Conservation (phyloP, 2,329 filamentous ascomycete genomes). For the Fusarium mangiferae region DNA sequence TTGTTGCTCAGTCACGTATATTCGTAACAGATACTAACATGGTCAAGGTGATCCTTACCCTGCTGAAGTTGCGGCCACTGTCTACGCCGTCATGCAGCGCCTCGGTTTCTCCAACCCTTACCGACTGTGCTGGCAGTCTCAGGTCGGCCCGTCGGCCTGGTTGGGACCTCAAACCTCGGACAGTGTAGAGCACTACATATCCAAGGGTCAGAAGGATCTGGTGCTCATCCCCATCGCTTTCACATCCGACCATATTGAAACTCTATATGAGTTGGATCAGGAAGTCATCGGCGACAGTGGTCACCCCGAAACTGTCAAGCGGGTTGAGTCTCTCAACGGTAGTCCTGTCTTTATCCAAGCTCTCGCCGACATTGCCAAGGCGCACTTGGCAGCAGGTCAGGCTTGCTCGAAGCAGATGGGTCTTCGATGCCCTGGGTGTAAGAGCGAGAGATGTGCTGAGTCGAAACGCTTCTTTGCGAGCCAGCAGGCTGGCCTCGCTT, state of each 20-base stretch:
- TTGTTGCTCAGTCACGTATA: constrained; percentile 19
- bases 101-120: constrained; percentile 91
- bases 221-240: constrained; percentile 95
- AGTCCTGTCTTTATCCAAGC: constrained; percentile 90
- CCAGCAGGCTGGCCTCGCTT: constrained; percentile 47
- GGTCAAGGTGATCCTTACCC: constrained; percentile 88
- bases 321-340: constrained; percentile 92
- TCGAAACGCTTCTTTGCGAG: constrained; percentile 74
- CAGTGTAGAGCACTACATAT: constrained; percentile 88
- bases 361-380: constrained; percentile 85
- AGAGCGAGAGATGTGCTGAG: constrained; percentile 86
- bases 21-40: constrained; percentile 41
- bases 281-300: constrained; percentile 93
- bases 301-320: constrained; percentile 82
- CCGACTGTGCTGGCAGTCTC: constrained; percentile 96
- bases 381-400: constrained; percentile 76
- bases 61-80: constrained; percentile 93
- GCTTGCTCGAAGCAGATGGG: constrained; percentile 86
- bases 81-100: constrained; percentile 95
- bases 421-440: constrained; percentile 91
- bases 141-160: constrained; percentile 96
- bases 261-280: constrained; percentile 90
- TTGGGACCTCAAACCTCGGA: constrained; percentile 91
- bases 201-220: constrained; percentile 90
- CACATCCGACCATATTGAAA: constrained; percentile 99